Base-by-base conservation (phyloP, 192 early-diverging fungal genomes). In the Borealophlyctis nickersoniae region DNA sequence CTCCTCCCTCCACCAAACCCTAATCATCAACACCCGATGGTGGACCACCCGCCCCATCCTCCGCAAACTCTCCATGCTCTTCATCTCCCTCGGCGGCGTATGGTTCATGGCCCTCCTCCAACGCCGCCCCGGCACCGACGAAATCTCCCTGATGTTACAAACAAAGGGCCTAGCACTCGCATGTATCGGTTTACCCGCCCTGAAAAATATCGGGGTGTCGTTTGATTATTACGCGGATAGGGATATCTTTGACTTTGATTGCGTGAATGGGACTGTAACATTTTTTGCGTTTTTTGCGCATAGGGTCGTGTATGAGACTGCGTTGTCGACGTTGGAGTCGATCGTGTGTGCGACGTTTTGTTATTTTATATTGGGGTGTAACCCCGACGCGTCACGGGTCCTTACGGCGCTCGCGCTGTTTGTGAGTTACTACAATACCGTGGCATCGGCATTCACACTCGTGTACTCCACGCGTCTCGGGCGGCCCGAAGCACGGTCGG, bases 211-310 rank as follows among this genome's bases (percentile, higher is more conserved):
- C 27, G 52, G 49, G 54, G 70, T 74, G 53, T 66, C 67, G 26
- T 69, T 74, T 39, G 73, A 74, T 53, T 74, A 69, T 53, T 74
- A 74, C 58, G 66, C 62, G 19, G 73, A 74, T 39, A 56, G 66
- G 32, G 73, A 74, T 52, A 60, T 74, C 0, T 74, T 62, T 36
- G 58, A 69, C 59, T 69, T 63, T 45, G 73, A 74, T 52, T 58
- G 55, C 3, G 31, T 49, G 16, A 74, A 74, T 49, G 73, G 73
- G 2, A 58, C 73, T 19, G 49, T 69, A 0, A 36, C 31, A 23
- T 30, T 63, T 26, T 2, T 64, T 4, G 58, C 67, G 0, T 74
- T 74, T 49, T 67, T 69, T 30, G 22, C 55, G 14, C 73, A 74
- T 27, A 33, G 73, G 2, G 9, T 69, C n/a, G n/a, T 74, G 13